phyloP scores from a whole-genome alignment of 2,329 filamentous ascomycete species.

The Thermothelomyces thermophilus region DNA sequence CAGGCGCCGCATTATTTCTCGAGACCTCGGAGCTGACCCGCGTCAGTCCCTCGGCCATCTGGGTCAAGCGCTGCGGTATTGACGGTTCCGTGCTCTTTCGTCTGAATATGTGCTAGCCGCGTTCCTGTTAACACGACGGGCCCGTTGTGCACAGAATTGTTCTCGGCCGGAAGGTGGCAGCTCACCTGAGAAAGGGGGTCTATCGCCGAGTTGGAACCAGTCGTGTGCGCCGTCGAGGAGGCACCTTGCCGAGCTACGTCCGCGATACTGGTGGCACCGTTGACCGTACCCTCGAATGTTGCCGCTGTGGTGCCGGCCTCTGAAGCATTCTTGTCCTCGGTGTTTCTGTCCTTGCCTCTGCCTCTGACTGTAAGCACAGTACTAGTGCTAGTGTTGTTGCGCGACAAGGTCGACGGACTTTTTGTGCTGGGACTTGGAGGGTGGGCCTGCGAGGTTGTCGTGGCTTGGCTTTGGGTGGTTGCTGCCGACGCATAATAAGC shows the following conservation, averaged over 20 bases:
- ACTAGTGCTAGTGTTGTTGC: conserved; percentile 12
- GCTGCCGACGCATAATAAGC: conserved; percentile 11
- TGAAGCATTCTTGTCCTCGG: conserved; percentile 15
- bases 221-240: conserved; percentile 7
- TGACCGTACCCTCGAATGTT: conserved; percentile 5
- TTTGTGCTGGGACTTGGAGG: conserved; percentile 5
- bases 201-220: conserved; percentile 17
- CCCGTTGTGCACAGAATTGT: neutral
- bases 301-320: conserved; percentile 4
- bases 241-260: conserved; percentile 6
- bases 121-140: neutral
- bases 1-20: conserved; percentile 31
- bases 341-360: conserved; percentile 9
- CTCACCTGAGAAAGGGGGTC: conserved; percentile 26
- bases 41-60: conserved; percentile 33
- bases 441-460: conserved; percentile 12
- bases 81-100: conserved; percentile 59
- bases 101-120: conserved; percentile 53
- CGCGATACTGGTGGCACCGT: conserved; percentile 10
- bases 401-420: conserved; percentile 17
- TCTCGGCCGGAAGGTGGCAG: neutral
- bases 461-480: conserved; percentile 12
- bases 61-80: conserved; percentile 46
- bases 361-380: conserved; percentile 9
- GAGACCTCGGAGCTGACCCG: conserved; percentile 38